These are phyloP conservation scores for Vanrija sp. DNA, from an alignment of 1,284 basidiomycete species.

Conservation along the genomic window DNA sequence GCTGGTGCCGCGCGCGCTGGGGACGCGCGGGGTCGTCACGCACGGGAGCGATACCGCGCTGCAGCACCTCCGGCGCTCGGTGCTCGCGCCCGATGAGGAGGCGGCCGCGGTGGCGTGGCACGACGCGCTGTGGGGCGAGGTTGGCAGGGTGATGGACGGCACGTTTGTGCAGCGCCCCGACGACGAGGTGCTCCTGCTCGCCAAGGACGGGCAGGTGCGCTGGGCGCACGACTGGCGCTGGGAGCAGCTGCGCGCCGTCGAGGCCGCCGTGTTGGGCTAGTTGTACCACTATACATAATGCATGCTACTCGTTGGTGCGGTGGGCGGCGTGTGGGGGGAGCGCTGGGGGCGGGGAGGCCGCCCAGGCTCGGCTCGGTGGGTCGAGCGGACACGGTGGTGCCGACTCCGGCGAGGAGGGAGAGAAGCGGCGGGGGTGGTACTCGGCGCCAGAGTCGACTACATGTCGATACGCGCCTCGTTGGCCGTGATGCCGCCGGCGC, in stretches of 20 bases:
- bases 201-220: constrained; percentile 54
- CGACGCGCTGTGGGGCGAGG: constrained; percentile 51
- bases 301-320: too few relatives aligned
- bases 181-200: constrained; percentile 53
- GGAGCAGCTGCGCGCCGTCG: constrained; percentile 30
- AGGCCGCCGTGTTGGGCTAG: constrained; percentile 3
- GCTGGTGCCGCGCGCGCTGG: constrained; percentile 45
- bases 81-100: constrained; percentile 51
- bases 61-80: constrained; percentile 52
- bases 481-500: background rate
- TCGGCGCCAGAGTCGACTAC: background rate
- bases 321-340: too few relatives aligned
- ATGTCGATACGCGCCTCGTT: constrained; percentile 20
- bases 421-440: too few relatives aligned
- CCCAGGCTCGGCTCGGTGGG: too few relatives aligned
- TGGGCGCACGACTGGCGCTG: constrained; percentile 58
- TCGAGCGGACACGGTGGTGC: too few relatives aligned
- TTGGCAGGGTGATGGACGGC: constrained; percentile 43
- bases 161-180: constrained; percentile 17
- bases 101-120: constrained; percentile 56
- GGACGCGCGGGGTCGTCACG: constrained; percentile 59
- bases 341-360: too few relatives aligned
- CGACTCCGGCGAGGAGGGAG: too few relatives aligned
- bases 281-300: too few relatives aligned
- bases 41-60: constrained; percentile 61